Conservation (phyloP, 768 basidiomycete genomes). For the Agaricus blazei region DNA sequence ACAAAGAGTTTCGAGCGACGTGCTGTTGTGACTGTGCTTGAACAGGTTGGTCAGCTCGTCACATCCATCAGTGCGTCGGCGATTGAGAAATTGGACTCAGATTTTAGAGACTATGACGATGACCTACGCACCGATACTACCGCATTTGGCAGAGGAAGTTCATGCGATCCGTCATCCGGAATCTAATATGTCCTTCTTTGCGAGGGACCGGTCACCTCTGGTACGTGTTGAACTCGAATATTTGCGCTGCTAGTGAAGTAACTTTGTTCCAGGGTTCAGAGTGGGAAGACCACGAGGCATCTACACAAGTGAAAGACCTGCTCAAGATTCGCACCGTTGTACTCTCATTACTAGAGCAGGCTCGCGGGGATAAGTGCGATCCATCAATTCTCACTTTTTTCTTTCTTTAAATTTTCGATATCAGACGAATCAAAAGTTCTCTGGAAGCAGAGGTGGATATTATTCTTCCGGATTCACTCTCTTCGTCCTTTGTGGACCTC, state of each 20-base stretch:
- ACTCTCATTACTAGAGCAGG: conserved; percentile 67
- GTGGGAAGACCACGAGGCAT: conserved; percentile 59
- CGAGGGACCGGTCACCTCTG: conserved; percentile 59
- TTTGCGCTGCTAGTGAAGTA: not conserved
- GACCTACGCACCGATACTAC: conserved; percentile 80
- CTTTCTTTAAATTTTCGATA: not conserved
- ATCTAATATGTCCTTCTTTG: conserved; percentile 56
- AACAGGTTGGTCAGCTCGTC: conserved; percentile 41
- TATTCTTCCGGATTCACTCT: conserved; percentile 36
- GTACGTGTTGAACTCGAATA: conserved; percentile 34
- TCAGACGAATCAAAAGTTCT: conserved; percentile 67
- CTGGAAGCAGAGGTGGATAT: conserved; percentile 74
- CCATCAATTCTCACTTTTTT: not conserved
- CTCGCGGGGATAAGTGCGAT: conserved; percentile 67
- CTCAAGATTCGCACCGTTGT: conserved; percentile 58
- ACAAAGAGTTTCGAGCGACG: conserved; percentile 48
- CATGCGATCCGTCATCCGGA: conserved; percentile 39
- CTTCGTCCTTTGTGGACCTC: conserved; percentile 35
- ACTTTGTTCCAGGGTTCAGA: conserved; percentile 38
- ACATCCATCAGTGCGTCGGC: not conserved
- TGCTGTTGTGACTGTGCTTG: conserved; percentile 64
- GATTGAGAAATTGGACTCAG: conserved; percentile 28
- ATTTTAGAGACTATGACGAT: conserved; percentile 61
- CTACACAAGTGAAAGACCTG: conserved; percentile 58
- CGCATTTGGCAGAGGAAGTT: conserved; percentile 90